Evolutionary conservation across 306 rosid genomes (phyloP).

Genomic region (Acacia melanoxylon): DNA sequence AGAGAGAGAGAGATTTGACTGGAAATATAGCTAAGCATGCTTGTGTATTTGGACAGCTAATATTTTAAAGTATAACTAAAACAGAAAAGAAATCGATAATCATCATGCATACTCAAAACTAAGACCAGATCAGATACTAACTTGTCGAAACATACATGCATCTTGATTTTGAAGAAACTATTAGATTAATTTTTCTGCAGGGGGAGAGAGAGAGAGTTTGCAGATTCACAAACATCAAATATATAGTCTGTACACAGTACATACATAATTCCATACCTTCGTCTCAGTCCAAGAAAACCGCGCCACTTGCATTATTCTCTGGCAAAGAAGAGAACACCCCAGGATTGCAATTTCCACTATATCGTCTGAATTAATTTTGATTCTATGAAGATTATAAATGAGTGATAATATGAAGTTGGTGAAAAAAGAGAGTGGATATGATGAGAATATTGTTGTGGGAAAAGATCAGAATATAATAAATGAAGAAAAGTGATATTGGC

Average conservation of each 20-base stretch:
- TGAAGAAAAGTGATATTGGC: slow-evolving; percentile 93
- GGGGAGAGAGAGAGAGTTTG: not conserved
- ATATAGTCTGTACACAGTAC: not conserved
- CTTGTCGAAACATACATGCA: not conserved
- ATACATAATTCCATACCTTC: not conserved
- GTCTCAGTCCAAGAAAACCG: not conserved
- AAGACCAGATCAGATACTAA: not conserved
- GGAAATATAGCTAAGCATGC: not conserved
- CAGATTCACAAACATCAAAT: not conserved
- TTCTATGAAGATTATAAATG: no score
- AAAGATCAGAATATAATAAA: not conserved
- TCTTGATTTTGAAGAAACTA: not conserved
- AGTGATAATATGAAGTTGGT: not conserved
- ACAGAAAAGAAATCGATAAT: not conserved
- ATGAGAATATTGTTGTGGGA: no score
- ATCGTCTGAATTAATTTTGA: no score
- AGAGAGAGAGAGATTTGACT: not conserved
- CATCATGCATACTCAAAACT: not conserved
- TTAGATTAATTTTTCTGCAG: not conserved
- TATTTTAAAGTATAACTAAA: not conserved
- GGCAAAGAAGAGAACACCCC: not conserved
- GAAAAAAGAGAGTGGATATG: not conserved
- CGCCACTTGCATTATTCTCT: not conserved
- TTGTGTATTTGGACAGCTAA: not conserved
- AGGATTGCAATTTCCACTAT: not conserved